These are phyloP conservation scores for Dictyostelium discoideum DNA, from an alignment of 78 protist species.

Conservation along the genomic window DNA sequence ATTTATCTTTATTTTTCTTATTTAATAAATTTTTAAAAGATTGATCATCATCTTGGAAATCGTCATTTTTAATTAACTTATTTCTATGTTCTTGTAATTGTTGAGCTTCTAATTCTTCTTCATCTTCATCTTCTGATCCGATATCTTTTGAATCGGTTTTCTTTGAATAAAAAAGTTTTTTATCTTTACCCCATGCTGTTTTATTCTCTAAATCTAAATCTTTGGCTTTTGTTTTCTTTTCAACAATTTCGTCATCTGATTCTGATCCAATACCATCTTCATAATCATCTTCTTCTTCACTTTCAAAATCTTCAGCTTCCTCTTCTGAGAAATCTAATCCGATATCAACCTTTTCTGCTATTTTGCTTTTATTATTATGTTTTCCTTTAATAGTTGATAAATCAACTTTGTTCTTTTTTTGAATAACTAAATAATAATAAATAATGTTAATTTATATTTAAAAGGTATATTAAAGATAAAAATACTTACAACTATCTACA, in stretches of 20 bases:
- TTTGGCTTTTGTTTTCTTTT: neutral
- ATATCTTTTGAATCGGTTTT: neutral
- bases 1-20: conserved; percentile 18
- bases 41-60: conserved; percentile 49
- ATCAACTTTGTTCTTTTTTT: conserved; percentile 30
- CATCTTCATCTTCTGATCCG: conserved; percentile 63
- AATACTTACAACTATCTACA: conserved; percentile 50
- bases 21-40: conserved; percentile 3
- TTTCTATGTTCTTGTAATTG: conserved; percentile 44
- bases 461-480: too few relatives aligned
- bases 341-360: neutral
- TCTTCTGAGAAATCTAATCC: conserved; percentile 40
- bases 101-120: conserved; percentile 66
- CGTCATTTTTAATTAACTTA: conserved; percentile 37
- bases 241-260: conserved; percentile 43
- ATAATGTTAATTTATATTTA: too few relatives aligned
- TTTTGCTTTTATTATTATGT: neutral
- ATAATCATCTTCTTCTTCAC: conserved; percentile 2
- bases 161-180: conserved; percentile 6
- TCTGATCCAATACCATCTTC: conserved; percentile 50
- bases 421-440: neutral
- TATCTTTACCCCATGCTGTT: conserved; percentile 67
- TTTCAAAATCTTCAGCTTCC: conserved; percentile 72
- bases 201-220: conserved; percentile 28
- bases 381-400: conserved; percentile 13